These are phyloP conservation scores for Pycnococcus provasolii DNA, from an alignment of 139 green algal species.

Conservation along the genomic window DNA sequence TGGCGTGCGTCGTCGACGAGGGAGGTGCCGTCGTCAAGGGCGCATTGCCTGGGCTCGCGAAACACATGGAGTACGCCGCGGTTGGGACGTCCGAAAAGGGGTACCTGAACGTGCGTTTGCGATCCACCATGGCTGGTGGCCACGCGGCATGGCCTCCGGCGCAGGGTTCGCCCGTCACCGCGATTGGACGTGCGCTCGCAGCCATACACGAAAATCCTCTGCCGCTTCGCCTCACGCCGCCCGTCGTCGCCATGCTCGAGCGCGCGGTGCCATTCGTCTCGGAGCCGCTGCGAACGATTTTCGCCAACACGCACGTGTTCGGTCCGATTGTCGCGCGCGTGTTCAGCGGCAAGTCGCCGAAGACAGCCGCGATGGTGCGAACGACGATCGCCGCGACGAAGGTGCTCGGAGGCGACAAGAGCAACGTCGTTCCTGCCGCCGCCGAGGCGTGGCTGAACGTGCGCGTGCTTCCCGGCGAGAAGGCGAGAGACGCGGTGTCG, in stretches of 20 bases:
- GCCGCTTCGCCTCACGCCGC: neutral
- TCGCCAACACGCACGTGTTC: slow-evolving; percentile 1
- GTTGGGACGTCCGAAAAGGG: neutral
- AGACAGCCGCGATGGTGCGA: neutral
- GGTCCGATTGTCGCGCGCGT: neutral
- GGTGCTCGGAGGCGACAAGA: neutral
- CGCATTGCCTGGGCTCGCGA: neutral
- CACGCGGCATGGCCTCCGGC: neutral
- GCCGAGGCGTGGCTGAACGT: neutral
- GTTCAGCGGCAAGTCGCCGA: neutral
- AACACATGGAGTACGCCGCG: neutral
- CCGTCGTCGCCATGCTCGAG: neutral
- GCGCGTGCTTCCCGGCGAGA: neutral
- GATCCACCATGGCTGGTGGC: too few species aligned
- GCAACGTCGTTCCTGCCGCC: neutral
- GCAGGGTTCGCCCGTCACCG: neutral
- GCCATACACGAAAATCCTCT: neutral
- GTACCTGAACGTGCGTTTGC: neutral
- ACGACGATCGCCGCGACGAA: neutral
- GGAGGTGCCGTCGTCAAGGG: neutral
- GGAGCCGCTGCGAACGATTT: neutral
- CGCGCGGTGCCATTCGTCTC: neutral
- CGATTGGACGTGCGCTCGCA: neutral
- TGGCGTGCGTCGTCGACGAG: neutral
- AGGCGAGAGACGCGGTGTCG: neutral